Evolutionary conservation across 306 rosid species (phyloP), one percentile per base, ranked within the genome.

Genomic region (Prunus mume): DNA sequence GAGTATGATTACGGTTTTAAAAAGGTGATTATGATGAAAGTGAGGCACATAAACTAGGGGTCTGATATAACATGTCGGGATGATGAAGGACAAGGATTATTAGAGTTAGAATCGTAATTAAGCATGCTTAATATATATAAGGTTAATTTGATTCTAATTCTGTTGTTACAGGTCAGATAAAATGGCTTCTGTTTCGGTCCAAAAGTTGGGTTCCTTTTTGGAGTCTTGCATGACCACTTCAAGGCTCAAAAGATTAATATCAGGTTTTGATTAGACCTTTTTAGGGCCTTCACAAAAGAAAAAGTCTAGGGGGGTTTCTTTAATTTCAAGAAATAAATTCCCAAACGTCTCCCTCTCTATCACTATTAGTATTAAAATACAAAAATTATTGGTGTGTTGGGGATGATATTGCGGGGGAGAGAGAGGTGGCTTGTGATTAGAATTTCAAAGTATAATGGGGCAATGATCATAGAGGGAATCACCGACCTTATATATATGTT

Each of bases 31-130:
- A 79, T 73, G 78, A 81, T 83, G 82, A 82, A 78, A 70, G 84
- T 84, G 85, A 83, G 72, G 86, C 82, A 79, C 7, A 69, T 85
- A 79, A 79, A 83, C 76, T 78, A 78, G 68, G 64, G 65, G 58
- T 75, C 60, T 83, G 70, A 72, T 68, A 78, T 65, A 74, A 64
- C 24, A 83, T 90, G 91, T 85, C 84, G 90, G 93, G 79, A 85
- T 84, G 58, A 87, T 81, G 85, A 88, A 77, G 79, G 88, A 82
- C 88, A 85, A 58, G 34, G 78, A 72, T 78, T 72, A 72, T 78
- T 72, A 61, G 52, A 82, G 46, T 73, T 32, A 60, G 24, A 79
- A 76, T 64, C 51, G 38, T 85, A 82, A 90, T 14, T 49, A 67
- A 63, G 52, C 28, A 17, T 9, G 43, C 8, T 22, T 34, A 65